Evolutionary conservation across 2,329 filamentous ascomycete genomes (phyloP), one percentile per base, ranked within the genome.

Genomic region (Fusarium duplospermum): DNA sequence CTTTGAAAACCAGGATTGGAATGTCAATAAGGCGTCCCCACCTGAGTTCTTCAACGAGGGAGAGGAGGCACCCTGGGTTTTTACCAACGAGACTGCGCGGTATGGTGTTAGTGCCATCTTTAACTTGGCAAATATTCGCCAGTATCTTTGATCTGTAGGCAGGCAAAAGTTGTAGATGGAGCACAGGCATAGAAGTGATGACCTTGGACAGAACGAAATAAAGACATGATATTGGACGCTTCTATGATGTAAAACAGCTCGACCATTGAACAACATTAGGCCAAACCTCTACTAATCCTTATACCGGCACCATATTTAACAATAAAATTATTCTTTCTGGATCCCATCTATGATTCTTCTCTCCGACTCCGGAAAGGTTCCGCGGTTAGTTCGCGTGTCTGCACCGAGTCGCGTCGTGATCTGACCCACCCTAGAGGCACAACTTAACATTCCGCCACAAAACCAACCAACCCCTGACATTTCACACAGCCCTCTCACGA

Each of bases 41-140:
- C 72, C 72, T 1, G 72, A 74, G 57, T 59, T 57, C 29, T 73
- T 69, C n/a, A 67, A 47, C 4, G 22, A 6, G 11, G 72, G 72
- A 1, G 67, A 71, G 3, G 72, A 74, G 42, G 72, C 72, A 7
- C 52, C 64, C 0, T 71, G 68, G 68, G 22, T 67, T 4, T 62
- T 38, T 10, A 75, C 71, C 1, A 75, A 73, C 11, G 72, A 75
- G 24, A 65, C 66, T 24, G 72, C 72, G 2, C 66, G 54, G 2
- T 75, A 71, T 45, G 72, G 71, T 4, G 66, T 73, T 2, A 54
- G 56, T 20, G 71, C 72, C 2, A 73, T 75, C 27, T 62, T 71
- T 2, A 73, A 75, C 29, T 18, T 75, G 40, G 71, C 72, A 13
- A 75, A 67, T 7, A 61, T 73, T 31, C 36, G 65, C 14, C 40